Base-by-base conservation (phyloP, 2,329 filamentous ascomycete genomes). In the Colletotrichum sp. region DNA sequence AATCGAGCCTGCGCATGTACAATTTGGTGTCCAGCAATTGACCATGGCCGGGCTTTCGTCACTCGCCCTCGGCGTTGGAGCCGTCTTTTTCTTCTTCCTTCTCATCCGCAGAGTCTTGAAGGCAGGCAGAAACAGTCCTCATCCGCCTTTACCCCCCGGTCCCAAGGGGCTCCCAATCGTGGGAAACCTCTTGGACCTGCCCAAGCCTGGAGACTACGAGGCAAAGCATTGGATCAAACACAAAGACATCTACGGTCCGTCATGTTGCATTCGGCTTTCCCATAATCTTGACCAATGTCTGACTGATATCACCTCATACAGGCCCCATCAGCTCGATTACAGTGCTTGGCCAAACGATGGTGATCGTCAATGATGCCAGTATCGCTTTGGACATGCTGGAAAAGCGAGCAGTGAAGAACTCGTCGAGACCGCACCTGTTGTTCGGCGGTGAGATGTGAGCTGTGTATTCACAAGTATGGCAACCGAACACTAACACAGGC, bases 101-200 rank as follows among this genome's bases (percentile, higher is more conserved):
- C 28, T 62, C 28, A n/a, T 62, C 8, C 57, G 57, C 26, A 30
- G 7, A 62, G 57, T 62, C 57, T 62, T 62, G 26, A 62, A 62
- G 3, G 2, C 28, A 16, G 57, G 57, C 28, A 62, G 57, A 30
- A n/a, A 16, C 26, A 12, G 7, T 26, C 15, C 13, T 26, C 55
- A 26, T 9, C 62, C 32, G 7, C 62, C 70, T 32, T 55, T 66
- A 3, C 81, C 72, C 59, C 83, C 77, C 49, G 83, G 78, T 68
- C 84, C 78, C 77, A 81, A 74, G 15, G 81, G 81, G 0, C 78
- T 86, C 15, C 86, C 87, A 0, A 64, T 90, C 5, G 55, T 90
- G 10, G 88, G 88, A 5, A 90, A 90, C 76, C 75, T 89, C 9
- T 78, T 79, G 5, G 87, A 90, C 76, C 78, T 89, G 21, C 88